These are phyloP conservation scores for Pestalotiopsis sp. DNA, from an alignment of 2,329 filamentous ascomycete genomes.

Conservation along the genomic window DNA sequence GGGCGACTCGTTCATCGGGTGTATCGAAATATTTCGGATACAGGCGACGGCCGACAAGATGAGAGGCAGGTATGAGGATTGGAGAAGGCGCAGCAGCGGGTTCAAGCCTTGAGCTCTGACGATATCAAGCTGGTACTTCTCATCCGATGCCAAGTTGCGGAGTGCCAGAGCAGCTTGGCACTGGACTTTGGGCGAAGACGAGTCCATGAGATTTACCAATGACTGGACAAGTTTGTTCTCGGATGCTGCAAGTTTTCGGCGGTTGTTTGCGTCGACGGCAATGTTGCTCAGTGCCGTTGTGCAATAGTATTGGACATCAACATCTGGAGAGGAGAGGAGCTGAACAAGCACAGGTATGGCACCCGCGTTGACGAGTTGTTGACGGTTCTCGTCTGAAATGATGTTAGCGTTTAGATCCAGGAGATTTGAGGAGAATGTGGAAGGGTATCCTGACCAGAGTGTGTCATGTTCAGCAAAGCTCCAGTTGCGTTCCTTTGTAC, in stretches of 20 bases:
- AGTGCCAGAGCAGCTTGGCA: slow-evolving; percentile 95
- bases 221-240: slow-evolving; percentile 92
- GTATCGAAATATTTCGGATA: slow-evolving; percentile 98
- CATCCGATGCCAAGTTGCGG: slow-evolving; percentile 93
- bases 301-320: slow-evolving; percentile 99
- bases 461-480: slow-evolving; percentile 97
- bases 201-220: slow-evolving; percentile 95
- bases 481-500: slow-evolving; percentile 97
- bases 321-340: slow-evolving; percentile 87
- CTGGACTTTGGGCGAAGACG: slow-evolving; percentile 94
- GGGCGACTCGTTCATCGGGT: slow-evolving; percentile 94
- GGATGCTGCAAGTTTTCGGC: slow-evolving; percentile 86
- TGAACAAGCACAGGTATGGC: slow-evolving; percentile 98
- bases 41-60: slow-evolving; percentile 97
- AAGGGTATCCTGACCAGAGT: slow-evolving; percentile 71
- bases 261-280: slow-evolving; percentile 88
- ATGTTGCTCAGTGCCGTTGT: slow-evolving; percentile 99
- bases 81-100: slow-evolving; percentile 84
- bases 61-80: slow-evolving; percentile 92
- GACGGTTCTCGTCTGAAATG: slow-evolving; percentile 84
- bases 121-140: slow-evolving; percentile 98
- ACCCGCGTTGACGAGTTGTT: slow-evolving; percentile 94
- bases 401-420: slow-evolving; percentile 14
- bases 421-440: slow-evolving; percentile 20
- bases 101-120: slow-evolving; percentile 85